These are phyloP conservation scores for Microglena sp. DNA, from an alignment of 139 green algal species.

Conservation along the genomic window DNA sequence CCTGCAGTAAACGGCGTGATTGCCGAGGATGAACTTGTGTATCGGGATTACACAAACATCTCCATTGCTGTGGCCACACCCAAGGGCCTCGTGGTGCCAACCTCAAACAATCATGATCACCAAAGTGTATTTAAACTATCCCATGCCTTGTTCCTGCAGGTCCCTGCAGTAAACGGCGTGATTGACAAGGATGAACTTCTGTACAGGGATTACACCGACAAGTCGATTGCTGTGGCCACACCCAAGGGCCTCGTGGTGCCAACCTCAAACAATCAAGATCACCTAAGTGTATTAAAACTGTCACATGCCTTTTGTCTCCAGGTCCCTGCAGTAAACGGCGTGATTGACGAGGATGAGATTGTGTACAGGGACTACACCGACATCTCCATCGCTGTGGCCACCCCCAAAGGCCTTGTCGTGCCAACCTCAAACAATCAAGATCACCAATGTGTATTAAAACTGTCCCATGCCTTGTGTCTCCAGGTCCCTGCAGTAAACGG, in stretches of 20 bases:
- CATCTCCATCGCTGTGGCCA: conserved; percentile 92
- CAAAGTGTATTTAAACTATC: too few species aligned
- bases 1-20: conserved; percentile 57
- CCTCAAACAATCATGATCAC: too few species aligned
- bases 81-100: conserved; percentile 90
- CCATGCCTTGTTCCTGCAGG: conserved; percentile 66
- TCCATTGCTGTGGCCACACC: conserved; percentile 91
- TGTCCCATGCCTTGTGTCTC: too few species aligned
- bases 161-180: conserved; percentile 38
- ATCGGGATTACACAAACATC: conserved; percentile 80
- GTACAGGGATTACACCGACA: conserved; percentile 78
- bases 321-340: conserved; percentile 37
- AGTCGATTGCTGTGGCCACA: conserved; percentile 91
- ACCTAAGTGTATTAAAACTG: too few species aligned
- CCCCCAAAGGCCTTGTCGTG: conserved; percentile 91
- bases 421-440: too few species aligned
- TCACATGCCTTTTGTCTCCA: too few species aligned
- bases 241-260: conserved; percentile 93
- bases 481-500: conserved; percentile 12
- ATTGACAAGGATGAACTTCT: conserved; percentile 94
- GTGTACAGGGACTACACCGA: conserved; percentile 83
- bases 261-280: too few species aligned
- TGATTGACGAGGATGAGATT: conserved; percentile 94
- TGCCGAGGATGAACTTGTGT: conserved; percentile 91
- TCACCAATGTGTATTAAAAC: too few species aligned